Evolutionary conservation across 306 rosid species (phyloP), one percentile per base, ranked within the genome.

Genomic region (Vicia villosa): DNA sequence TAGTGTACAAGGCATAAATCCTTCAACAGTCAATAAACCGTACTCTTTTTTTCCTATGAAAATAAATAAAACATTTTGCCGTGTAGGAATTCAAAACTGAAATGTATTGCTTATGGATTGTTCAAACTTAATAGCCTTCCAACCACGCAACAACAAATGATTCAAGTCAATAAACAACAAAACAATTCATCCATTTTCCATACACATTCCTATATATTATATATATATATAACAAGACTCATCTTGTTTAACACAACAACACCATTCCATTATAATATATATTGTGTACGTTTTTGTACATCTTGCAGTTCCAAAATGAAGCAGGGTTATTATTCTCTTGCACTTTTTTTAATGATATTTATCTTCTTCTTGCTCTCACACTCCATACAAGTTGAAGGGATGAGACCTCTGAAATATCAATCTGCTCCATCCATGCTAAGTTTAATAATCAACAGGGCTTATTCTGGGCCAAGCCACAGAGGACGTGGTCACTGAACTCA

Each of bases 401-500:
- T 66, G 52, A 85, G 96, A 74, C 68, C 68, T 54, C 77, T 79
- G 17, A 76, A 40, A 72, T 74, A 79, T 40, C 28, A 75, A 21
- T 68, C 86, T 20, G 26, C 68, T 36, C 40, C 65, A 32, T 19
- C 74, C 55, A 10, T 62, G 11, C 49, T 68, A 16, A 51, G 13
- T 51, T 20, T 58, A 13, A 64, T 73, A 26, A 47, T 75, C 57
- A 76, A 59, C n/a, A 5, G 30, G 3, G 58, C 58, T 20, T 51
- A 51, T 51, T 51, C 58, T 20, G 58, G 58, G 8, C 58, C 58
- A 51, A 51, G 28, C 30, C 58, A 20, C 32, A 68, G 30, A 50
- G 87, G 87, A 68, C 84, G 82, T 7, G 87, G 87, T 37, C 87
- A 83, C 57, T 83, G 83, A 82, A 30, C 10, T 30, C 12, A 14